Evolutionary conservation across 805 yeast genomes (phyloP), one percentile per base, ranked within the genome.

Genomic region (Metschnikowia dekortorum): DNA sequence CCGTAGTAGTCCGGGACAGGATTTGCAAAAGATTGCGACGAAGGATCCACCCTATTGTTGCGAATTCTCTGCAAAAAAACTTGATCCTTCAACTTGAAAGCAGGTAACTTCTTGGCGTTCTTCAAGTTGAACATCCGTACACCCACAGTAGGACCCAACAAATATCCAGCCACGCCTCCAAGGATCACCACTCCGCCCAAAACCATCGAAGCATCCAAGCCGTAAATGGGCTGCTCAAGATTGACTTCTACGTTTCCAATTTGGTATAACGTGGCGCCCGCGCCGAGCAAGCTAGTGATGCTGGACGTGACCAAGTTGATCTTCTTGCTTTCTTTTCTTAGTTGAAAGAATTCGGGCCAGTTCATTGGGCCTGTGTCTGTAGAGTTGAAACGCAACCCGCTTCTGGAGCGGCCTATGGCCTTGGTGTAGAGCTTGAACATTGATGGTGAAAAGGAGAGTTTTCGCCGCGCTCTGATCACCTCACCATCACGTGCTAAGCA

Each of bases 1-100:
- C 99, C 99, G 65, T 94, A 94, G 71, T 90, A 94, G 69, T 94
- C 99, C n/a, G 97, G 97, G 43, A 94, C 96, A 11, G 98, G 98
- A 69, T 92, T 94, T 49, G 87, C 79, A 70, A 90, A 85, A 62
- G 90, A 82, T 71, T 91, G 97, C 50, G 87, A 82, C 16, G 91
- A 80, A 18, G 99, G 96, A 71, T 94, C 96, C 31, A 91, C 97
- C 61, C 99, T 79, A 69, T 89, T 86, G 51, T 75, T 75, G 59
- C 80, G 81, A 55, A 94, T 79, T 63, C 82, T 92, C 56, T 79
- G 79, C 65, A 92, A 74, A 60, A 92, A 94, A 37, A 78, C 74
- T 56, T 83, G 79, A 63, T 92, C 90, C 71, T 87, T 91, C 46
- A 66, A 57, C 52, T 71, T 73, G 66, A 78, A 87, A 16, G 70